These are phyloP conservation scores for Moesziomyces parantarcticus DNA, from an alignment of 1,284 basidiomycete species.

Conservation along the genomic window DNA sequence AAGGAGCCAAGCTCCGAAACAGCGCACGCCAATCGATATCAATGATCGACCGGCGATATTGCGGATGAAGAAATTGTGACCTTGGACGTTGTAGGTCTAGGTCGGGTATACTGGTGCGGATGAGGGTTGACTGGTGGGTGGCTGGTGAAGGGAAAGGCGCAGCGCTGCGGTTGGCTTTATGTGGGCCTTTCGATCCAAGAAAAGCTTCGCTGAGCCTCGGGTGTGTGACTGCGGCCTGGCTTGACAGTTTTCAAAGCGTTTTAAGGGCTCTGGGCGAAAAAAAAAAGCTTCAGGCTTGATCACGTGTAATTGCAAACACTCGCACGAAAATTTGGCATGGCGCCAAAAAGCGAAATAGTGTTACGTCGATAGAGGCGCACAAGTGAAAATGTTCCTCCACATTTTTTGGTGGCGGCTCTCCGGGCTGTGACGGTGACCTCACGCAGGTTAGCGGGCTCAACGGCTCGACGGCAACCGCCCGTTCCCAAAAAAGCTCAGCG, in stretches of 20 bases:
- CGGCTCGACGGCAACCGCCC: too few species aligned
- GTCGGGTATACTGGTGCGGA: constrained; percentile 33
- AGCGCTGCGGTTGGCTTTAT: neutral
- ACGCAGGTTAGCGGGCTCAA: too few species aligned
- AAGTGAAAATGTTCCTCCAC: too few species aligned
- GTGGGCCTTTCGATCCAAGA: neutral
- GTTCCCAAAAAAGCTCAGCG: too few species aligned
- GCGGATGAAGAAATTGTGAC: neutral
- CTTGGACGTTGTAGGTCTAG: constrained; percentile 15
- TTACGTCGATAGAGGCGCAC: too few species aligned
- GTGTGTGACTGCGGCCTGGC: constrained; percentile 23
- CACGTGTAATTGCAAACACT: constrained; percentile 2
- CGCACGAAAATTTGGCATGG: too few species aligned
- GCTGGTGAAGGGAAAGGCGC: neutral
- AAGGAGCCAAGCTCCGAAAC: constrained; percentile 26
- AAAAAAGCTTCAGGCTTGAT: constrained; percentile 5
- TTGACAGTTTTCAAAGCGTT: constrained; percentile 11
- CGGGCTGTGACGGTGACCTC: too few species aligned
- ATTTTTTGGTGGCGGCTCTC: too few species aligned
- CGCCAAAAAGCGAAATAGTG: too few species aligned
- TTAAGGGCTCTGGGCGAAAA: too few species aligned
- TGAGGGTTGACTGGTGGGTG: neutral
- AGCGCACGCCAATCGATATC: too few species aligned
- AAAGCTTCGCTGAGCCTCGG: constrained; percentile 9
- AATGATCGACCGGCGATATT: neutral